Percentiles rank a stretch among this genome's conserved stretches.
Evolutionary conservation across 169 alveolate species (phyloP).

Genomic region (Plasmodium vivax): DNA sequence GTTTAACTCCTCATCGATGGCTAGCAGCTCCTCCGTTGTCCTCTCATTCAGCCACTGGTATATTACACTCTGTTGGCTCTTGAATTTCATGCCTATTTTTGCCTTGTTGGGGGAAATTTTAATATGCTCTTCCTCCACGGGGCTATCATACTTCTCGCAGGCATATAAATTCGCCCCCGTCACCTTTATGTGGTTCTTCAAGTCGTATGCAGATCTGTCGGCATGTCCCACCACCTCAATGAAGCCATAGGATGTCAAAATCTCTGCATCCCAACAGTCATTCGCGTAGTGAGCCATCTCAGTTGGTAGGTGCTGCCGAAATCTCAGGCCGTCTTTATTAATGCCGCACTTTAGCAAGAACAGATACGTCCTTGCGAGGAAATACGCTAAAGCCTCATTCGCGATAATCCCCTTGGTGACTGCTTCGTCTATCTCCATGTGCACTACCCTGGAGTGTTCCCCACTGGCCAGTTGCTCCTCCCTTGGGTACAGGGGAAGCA

Average conservation of each 20-base stretch:
- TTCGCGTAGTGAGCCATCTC: conserved; percentile 99
- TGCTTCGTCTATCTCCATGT: conserved; percentile 93
- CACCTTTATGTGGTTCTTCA: conserved; percentile 92
- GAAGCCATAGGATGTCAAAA: conserved; percentile 97
- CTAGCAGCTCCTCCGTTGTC: conserved; percentile 74
- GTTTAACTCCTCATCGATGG: conserved; percentile 78
- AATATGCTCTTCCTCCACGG: conserved; percentile 87
- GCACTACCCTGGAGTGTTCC: conserved; percentile 64
- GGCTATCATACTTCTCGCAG: conserved; percentile 91
- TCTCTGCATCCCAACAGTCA: conserved; percentile 99
- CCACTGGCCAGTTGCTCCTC: conserved; percentile 83
- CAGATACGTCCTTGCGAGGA: conserved; percentile 95
- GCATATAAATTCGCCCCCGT: conserved; percentile 93
- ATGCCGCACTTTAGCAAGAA: conserved; percentile 94
- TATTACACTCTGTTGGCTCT: conserved; percentile 85
- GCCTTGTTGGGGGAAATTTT: conserved; percentile 89
- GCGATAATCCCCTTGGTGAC: conserved; percentile 89
- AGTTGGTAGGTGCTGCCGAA: conserved; percentile 95
- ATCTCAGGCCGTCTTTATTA: conserved; percentile 92
- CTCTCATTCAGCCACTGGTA: conserved; percentile 71
- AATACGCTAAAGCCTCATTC: conserved; percentile 97
- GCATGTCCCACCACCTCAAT: conserved; percentile 98
- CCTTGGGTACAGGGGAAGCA: conserved; percentile 92
- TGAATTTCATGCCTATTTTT: conserved; percentile 89
- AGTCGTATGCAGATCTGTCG: conserved; percentile 96